Evolutionary conservation across 169 alveolate species (phyloP), one percentile per base, ranked within the genome.

Genomic region (Eimeria brunetti): DNA sequence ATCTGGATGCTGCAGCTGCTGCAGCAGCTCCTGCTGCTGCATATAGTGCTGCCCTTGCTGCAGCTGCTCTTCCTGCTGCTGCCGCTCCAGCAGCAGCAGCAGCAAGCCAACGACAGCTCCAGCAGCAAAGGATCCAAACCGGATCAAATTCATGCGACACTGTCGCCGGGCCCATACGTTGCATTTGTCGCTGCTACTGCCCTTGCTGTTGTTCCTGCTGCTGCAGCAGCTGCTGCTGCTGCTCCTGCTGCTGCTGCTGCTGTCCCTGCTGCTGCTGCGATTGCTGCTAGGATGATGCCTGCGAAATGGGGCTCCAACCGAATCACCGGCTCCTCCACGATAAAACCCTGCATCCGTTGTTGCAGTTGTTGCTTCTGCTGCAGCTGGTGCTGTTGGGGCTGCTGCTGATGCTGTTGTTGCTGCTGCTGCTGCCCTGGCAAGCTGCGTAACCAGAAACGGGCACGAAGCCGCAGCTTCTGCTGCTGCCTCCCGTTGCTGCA

Each of bases 51-150:
- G 53, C 62, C 41, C 38, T 1, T 41, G 86, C 60, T 41, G 62
- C 49, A 16, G 49, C 60, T 76, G 36, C 86, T 76, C 27, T 36
- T 76, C 41, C 51, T 30, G 90, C 67, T 83, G 90, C 71, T 53
- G 71, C 69, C 22, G 69, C 78, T 62, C 78, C 41, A 85, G 91
- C 64, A 67, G 94, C 81, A 88, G 94, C 94, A 88, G 67, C 94
- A 88, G 84, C 81, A 38, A 62, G 18, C 85, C 94, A 14, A 62
- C 36, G 27, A 88, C 16, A 20, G n/a, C 53, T n/a, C 81, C 85
- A 27, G 94, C 94, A 24, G 84, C 94, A 46, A 67, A 62, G 0
- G 85, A 41, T 22, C 67, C 60, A 0, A 62, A 24, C 0, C 71
- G 85, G 38, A 64, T 12, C 51, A 64, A 46, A 44, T 51, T 44